A percentile compares a stretch with the other conserved stretches of the same genome.
These are phyloP conservation scores for Saraca asoca DNA, from an alignment of 331 rosid species.

Conservation along the genomic window DNA sequence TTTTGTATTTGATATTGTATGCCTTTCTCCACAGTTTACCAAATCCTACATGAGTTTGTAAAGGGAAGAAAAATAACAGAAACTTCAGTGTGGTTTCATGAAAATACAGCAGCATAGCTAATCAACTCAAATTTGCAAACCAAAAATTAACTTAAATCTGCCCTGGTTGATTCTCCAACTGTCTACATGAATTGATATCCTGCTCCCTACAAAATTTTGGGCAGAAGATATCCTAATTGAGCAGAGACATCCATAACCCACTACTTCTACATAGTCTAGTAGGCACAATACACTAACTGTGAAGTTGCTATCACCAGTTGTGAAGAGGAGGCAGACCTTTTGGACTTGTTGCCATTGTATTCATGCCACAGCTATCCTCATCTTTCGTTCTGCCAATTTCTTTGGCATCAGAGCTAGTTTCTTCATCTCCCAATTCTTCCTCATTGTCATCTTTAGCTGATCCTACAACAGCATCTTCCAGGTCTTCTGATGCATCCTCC, in stretches of 20 bases:
- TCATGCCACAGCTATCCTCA: slow-evolving; percentile 24
- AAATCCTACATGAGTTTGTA: background rate
- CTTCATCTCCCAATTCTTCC: slow-evolving; percentile 41
- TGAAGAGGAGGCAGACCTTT: slow-evolving; percentile 27
- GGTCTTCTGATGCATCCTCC: slow-evolving; percentile 41
- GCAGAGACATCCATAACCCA: slow-evolving; percentile 22
- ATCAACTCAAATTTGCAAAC: slow-evolving; percentile 5
- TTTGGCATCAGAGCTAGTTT: slow-evolving; percentile 39
- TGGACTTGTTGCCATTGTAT: slow-evolving; percentile 26
- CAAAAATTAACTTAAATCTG: background rate
- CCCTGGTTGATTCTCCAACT: background rate
- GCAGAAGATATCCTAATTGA: slow-evolving; percentile 35
- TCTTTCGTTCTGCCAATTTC: slow-evolving; percentile 32
- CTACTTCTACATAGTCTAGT: background rate
- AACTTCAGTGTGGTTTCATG: background rate
- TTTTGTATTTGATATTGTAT: too few relatives aligned
- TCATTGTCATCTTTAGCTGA: slow-evolving; percentile 44
- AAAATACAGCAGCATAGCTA: background rate
- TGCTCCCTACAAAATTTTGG: slow-evolving; percentile 44
- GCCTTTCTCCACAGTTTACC: background rate
- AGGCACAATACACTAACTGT: slow-evolving; percentile 1
- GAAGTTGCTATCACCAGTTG: slow-evolving; percentile 24
- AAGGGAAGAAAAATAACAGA: background rate
- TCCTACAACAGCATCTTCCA: slow-evolving; percentile 40
- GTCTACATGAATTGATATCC: slow-evolving; percentile 20